Conservation (phyloP, 805 yeast species). For the Pichia heedii region DNA sequence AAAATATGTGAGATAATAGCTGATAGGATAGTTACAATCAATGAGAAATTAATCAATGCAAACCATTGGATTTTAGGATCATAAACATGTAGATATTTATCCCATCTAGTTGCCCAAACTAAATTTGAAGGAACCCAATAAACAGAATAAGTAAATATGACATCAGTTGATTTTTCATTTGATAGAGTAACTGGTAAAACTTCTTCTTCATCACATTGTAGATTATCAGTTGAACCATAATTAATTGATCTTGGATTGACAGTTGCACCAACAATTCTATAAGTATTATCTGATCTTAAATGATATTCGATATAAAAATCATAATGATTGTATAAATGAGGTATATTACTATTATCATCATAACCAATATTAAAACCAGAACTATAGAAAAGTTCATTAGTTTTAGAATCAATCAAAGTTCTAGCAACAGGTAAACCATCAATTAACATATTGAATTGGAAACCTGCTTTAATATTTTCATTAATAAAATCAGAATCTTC, state of each 20-base stretch:
- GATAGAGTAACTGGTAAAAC: conserved; percentile 37
- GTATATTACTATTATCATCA: conserved; percentile 43
- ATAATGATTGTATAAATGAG: conserved; percentile 73
- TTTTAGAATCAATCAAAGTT: conserved; percentile 44
- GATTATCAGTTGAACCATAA: conserved; percentile 11
- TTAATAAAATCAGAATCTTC: conserved; percentile 69
- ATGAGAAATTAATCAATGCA: conserved; percentile 76
- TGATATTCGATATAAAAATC: conserved; percentile 78
- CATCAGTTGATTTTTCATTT: conserved; percentile 43
- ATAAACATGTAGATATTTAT: conserved; percentile 82
- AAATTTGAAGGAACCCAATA: conserved; percentile 60
- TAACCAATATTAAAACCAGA: conserved; percentile 76
- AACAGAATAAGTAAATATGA: conserved; percentile 81
- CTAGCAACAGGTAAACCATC: conserved; percentile 94
- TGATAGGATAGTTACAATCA: conserved; percentile 71
- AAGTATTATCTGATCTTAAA: conserved; percentile 52
- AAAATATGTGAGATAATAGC: conserved; percentile 72
- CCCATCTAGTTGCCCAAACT: conserved; percentile 99
- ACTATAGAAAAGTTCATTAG: conserved; percentile 58
- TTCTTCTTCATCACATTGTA: conserved; percentile 21
- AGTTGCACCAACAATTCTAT: conserved; percentile 84
- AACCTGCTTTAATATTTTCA: conserved; percentile 72
- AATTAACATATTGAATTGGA: conserved; percentile 82
- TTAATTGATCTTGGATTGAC: conserved; percentile 57
- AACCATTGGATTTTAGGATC: conserved; percentile 96